A percentile compares a stretch with the other conserved stretches of the same genome.
These are phyloP conservation scores for Carex parvula DNA, from an alignment of 176 grass and related monocot genomes.

Conservation along the genomic window DNA sequence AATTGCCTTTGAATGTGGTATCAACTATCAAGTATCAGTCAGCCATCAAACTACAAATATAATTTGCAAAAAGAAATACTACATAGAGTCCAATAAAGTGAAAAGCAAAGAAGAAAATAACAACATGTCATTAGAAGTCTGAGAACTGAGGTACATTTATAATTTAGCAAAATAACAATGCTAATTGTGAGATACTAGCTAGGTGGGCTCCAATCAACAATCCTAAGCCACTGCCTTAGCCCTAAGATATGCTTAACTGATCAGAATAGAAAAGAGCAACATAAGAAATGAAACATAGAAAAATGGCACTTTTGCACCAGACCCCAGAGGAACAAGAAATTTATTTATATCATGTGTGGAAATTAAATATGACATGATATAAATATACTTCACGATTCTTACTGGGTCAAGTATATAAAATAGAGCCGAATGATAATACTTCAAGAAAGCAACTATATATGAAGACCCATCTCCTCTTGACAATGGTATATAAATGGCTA, in stretches of 20 bases:
- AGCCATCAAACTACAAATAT: too few relatives aligned
- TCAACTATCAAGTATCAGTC: too few relatives aligned
- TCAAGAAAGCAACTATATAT: neutral
- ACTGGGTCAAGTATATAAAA: neutral
- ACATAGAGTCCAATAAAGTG: too few relatives aligned
- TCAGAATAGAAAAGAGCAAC: neutral
- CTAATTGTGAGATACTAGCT: neutral
- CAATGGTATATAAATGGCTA: neutral
- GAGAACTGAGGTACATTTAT: neutral
- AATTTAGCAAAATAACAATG: neutral
- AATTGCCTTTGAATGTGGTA: too few relatives aligned
- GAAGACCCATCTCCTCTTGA: neutral
- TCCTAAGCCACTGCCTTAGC: slow-evolving; percentile 3
- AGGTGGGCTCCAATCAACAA: slow-evolving; percentile 5
- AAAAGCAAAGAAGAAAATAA: neutral
- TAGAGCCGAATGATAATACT: neutral
- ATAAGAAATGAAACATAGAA: neutral
- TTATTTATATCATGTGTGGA: neutral
- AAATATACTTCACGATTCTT: neutral
- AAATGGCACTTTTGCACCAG: neutral
- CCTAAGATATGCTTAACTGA: neutral
- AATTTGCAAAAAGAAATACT: too few relatives aligned
- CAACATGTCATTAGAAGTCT: neutral
- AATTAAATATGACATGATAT: neutral
- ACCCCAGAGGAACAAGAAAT: neutral